Evolutionary conservation across 192 early-diverging fungal genomes (phyloP), one percentile per base, ranked within the genome.

Genomic region (Umbelopsis vinacea): DNA sequence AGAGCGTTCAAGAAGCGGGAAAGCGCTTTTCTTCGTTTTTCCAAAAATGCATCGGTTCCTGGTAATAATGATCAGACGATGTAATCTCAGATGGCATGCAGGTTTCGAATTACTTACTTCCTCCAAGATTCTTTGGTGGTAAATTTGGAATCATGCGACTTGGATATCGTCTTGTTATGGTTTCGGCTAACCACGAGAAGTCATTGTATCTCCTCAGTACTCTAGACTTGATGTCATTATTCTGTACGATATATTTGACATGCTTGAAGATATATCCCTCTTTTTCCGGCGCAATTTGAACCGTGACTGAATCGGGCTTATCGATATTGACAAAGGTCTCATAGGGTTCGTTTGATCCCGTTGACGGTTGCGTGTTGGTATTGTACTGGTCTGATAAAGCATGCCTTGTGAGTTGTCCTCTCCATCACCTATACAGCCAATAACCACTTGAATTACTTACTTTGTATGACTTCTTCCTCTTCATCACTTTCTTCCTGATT

Each of bases 161-260:
- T 9, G 95, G 95, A 73, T 96, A 98, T 57, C 88, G 77, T 67
- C 89, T 92, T 48, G 87, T 71, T 7, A 98, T 76, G 19, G 89
- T 84, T 66, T 95, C 93, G 60, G 88, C 85, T 35, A 98, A 80
- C 94, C 94, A 96, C 78, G 89, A 87, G 78, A 98, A 96, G 76
- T 98, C 96, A 67, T 91, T 95, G 79, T 95, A 98, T 74, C 96
- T 86, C 15, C 96, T 88, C 35, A 89, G 75, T 1, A 95, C 95
- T 52, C 73, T 80, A 45, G 81, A 81, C 45, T 76, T 69, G 12
- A 81, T 86, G 19, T 81, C 75, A 71, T 86, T 87, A 23, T 89
- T 91, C 43, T 92, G 85, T 29, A 97, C 82, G 69, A 92, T 87
- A 75, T 97, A 97, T 71, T 94, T 96, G 14, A 92, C 89, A 76